Evolutionary conservation across 352 stramenopile genomes (phyloP), one percentile per base, ranked within the genome.

Genomic region (Phytophthora crassamura): DNA sequence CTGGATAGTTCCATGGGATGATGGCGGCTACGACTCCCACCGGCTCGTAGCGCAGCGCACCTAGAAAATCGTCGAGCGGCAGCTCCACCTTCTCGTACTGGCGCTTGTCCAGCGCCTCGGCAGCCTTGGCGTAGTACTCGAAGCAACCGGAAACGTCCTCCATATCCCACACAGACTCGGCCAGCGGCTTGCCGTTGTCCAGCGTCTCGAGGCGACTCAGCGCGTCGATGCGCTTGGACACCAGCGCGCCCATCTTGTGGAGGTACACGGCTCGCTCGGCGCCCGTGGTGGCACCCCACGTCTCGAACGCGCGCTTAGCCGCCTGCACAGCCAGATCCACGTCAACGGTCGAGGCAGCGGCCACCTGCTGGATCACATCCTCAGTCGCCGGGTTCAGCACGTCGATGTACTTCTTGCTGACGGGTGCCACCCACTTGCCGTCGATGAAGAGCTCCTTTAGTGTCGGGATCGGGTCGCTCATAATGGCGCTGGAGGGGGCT

Each of bases 101-200:
- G 3, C 76, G 69, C 16, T 51, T 48, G 55, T 93, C 85, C 14
- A 67, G 22, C 0, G 50, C 41, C 18, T 74, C 65, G 0, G 65
- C 65, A 4, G 59, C 51, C 18, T 69, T 64, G 30, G 66, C 66
- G 34, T 70, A 74, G 38, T 70, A 74, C 10, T 70, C 28, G 32
- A 74, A 70, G 78, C 82, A 91, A 12, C 67, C 76, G 5, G 74
- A 72, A 20, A 88, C 80, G 46, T 91, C 80, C 49, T 89, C 81
- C 49, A 93, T 86, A 53, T 91, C 82, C 82, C 82, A 90, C 56
- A 77, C 74, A 9, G 81, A 69, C 49, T 93, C 82, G 1, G 72
- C 40, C 11, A 90, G 48, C 8, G 82, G 75, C 57, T 93, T 93
- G 65, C 84, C 84, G 42, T 69, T 74, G 62, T 93, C 80, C 25